Conservation (phyloP, 2,329 filamentous ascomycete species). For the Trichoderma sp. region DNA sequence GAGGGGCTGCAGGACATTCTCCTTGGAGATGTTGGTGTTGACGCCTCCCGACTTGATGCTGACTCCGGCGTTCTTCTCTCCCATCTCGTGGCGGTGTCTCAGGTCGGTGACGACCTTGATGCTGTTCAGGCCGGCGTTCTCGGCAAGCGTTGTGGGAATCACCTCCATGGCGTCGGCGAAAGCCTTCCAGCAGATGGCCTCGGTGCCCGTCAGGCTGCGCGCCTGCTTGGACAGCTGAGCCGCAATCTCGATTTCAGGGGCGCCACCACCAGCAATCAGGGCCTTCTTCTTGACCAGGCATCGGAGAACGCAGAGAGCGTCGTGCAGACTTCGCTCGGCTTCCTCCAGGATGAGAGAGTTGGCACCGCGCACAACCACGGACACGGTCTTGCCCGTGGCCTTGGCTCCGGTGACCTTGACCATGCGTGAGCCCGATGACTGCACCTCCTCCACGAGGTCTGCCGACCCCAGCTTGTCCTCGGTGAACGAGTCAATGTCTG, state of each 20-base stretch:
- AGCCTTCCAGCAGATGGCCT: constrained; percentile 98
- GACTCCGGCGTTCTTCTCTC: constrained; percentile 93
- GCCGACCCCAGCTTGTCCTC: constrained; percentile 96
- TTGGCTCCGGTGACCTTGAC: constrained; percentile 95
- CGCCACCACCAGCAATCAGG: constrained; percentile 95
- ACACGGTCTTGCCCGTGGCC: constrained; percentile 82
- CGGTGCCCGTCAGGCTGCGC: constrained; percentile 82
- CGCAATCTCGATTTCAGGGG: constrained; percentile 94
- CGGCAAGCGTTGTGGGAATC: constrained; percentile 91
- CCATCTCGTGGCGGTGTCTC: constrained; percentile 89
- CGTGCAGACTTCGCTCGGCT: constrained; percentile 93
- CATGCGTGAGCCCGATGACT: constrained; percentile 84
- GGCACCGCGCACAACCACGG: constrained; percentile 90
- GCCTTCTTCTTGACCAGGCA: constrained; percentile 99
- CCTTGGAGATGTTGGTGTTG: constrained; percentile 93
- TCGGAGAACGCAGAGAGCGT: constrained; percentile 94
- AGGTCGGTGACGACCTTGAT: constrained; percentile 98
- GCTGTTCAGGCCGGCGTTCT: constrained; percentile 96
- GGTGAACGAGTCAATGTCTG: constrained; percentile 96
- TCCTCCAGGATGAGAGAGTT: constrained; percentile 95
- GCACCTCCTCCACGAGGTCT: constrained; percentile 90
- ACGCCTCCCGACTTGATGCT: constrained; percentile 98
- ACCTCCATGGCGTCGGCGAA: constrained; percentile 98
- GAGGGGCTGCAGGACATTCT: constrained; percentile 94
- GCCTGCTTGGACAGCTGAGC: constrained; percentile 81